Base-by-base conservation (phyloP, 2,329 filamentous ascomycete genomes). In the Blastomyces silverae region DNA sequence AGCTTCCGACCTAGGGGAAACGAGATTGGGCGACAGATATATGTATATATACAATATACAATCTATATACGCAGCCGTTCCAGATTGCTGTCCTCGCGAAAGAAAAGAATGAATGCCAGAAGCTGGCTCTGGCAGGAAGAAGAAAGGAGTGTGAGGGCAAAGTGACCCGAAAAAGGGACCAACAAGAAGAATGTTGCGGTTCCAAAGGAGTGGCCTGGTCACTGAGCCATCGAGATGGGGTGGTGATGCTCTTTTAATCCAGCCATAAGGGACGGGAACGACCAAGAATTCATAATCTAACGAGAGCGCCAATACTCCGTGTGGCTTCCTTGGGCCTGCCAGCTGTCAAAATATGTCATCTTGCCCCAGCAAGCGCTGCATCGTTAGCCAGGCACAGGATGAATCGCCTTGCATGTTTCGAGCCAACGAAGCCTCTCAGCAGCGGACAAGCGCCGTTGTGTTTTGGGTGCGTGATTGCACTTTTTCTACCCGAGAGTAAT, bases 71-170 rank as follows among this genome's bases (percentile, higher is more conserved):
- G 22, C 48, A 15, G 48, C 48, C 11, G 4, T 25, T 52, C 22
- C 22, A 52, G 25, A 52, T 52, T 25, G n/a, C 10, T 25, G 10
- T 28, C 13, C 48, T 52, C 48, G 48, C n/a, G 4, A 25, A 22
- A 22, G n/a, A 15, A 52, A 52, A 52, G 48, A 52, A 52, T 52
- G 48, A 15, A 25, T 28, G 11, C 48, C 22, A 11, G 48, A 52
- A 52, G 28, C 48, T 52, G 3, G 22, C 3, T 52, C 48, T 25
- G 4, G 48, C 48, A 52, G 11, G 48, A 15, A 15, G 13, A 52
- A 52, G 22, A 52, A 52, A 28, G 22, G 48, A 52, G 48, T 15
- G 48, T 52, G 48, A 25, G 48, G 48, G 48, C 48, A 52, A 52
- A 52, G 10, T 52, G 22, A 52, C 48, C 48, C 48, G 5, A 25